Base-by-base conservation (phyloP, 2,329 filamentous ascomycete genomes). In the Tolypocladium amazonense region DNA sequence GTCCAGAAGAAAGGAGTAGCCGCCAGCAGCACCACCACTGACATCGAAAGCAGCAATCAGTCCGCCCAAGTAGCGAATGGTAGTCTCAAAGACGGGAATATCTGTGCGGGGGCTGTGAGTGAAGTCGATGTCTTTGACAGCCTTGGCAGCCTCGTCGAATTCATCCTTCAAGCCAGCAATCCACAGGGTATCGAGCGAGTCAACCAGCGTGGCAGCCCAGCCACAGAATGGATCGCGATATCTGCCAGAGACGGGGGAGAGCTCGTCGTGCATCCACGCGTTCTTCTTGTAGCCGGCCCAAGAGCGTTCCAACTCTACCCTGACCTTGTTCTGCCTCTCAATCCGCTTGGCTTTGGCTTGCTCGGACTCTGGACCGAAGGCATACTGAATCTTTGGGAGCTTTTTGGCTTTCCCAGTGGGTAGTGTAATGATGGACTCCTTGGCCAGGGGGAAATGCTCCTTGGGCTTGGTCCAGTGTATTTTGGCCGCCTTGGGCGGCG, bases 51-150 rank as follows among this genome's bases (percentile, higher is more conserved):
- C 92, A 45, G 86, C 86, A 50, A 97, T 70, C 52, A 97, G 77
- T 1, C 93, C 93, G 38, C 93, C 93, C 5, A 97, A 79, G 67
- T 97, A 96, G 57, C 93, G 85, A 69, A 97, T 97, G 14, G 87
- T 90, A 0, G 92, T 95, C 74, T 97, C 92, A 66, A 97, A 97
- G 9, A 96, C 81, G n/a, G 91, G 92, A 54, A 97, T 94, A 56
- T 89, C 83, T 43, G 74, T 70, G 56, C 86, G 79, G 18, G 73
- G 70, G 3, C 84, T 87, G 14, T 83, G 88, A 3, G 89, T 94
- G 67, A 97, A 99, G 73, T 97, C 91, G 60, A 97, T 93, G 7
- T 82, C 73, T 60, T 80, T 80, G 27, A 92, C 84, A 4, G 81
- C 85, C 57, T 83, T 79, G 53, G 89, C 84, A 2, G 90, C 91